Evolutionary conservation across 106 monocot species (phyloP).

Genomic region (Phalaenopsis aphrodite): DNA sequence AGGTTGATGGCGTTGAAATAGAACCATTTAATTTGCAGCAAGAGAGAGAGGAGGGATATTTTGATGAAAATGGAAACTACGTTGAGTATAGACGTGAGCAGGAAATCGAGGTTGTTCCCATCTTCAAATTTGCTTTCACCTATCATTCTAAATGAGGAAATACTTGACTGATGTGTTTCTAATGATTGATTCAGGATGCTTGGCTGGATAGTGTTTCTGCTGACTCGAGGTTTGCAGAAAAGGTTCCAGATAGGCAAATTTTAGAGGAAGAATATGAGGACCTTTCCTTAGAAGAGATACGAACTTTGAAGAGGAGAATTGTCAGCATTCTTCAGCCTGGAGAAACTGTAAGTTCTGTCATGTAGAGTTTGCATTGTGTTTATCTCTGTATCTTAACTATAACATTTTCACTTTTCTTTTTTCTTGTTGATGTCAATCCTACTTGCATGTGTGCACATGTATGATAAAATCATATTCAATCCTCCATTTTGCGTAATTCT

Average conservation of each 20-base stretch:
- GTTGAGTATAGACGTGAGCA: conserved; percentile 64
- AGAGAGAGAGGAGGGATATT: conserved; percentile 97
- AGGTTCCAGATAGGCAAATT: conserved; percentile 15
- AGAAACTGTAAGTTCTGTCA: conserved; percentile 62
- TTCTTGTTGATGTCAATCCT: no score
- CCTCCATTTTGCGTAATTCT: no score
- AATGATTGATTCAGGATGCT: conserved; percentile 62
- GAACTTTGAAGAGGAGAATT: conserved; percentile 78
- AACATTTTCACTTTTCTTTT: no score
- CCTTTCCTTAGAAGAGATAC: conserved; percentile 70
- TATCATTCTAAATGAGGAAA: neutral
- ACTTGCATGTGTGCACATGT: no score
- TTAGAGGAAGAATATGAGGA: conserved; percentile 71
- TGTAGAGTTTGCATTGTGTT: neutral
- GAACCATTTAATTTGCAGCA: conserved; percentile 94
- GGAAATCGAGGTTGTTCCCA: conserved; percentile 72
- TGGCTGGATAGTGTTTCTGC: conserved; percentile 82
- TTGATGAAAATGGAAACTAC: conserved; percentile 87
- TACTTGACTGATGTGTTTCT: conserved; percentile 9
- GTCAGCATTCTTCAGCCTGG: conserved; percentile 66
- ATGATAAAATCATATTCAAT: no score
- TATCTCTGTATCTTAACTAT: no score
- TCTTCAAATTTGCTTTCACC: neutral
- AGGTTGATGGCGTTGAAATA: conserved; percentile 76
- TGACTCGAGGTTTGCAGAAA: conserved; percentile 42